A percentile compares a stretch with the other conserved stretches of the same genome.
phyloP scores from a whole-genome alignment of 805 yeast genomes.

The Sugiyamaella chiloensis region DNA sequence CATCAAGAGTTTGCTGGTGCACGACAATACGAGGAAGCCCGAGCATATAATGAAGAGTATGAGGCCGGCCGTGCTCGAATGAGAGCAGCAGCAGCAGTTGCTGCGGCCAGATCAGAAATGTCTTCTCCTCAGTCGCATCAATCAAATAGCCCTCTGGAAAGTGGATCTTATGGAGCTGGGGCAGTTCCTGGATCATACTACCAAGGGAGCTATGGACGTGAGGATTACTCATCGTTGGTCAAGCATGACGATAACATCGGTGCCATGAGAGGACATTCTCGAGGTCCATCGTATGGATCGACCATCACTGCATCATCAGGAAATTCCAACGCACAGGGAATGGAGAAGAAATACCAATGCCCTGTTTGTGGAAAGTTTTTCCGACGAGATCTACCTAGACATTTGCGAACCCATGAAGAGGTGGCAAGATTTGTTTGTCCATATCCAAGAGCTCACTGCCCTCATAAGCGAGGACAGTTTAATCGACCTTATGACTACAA shows the following conservation, averaged over 20 bases:
- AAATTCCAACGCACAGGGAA: background rate
- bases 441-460: slow-evolving; percentile 53
- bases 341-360: slow-evolving; percentile 36
- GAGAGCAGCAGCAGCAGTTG: background rate
- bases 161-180: too few relatives aligned
- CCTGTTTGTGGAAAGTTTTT: slow-evolving; percentile 52
- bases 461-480: slow-evolving; percentile 59
- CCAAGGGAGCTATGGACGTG: background rate
- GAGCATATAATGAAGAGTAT: background rate
- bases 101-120: background rate
- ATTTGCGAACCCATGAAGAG: slow-evolving; percentile 57
- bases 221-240: background rate
- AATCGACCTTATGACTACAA: slow-evolving; percentile 68
- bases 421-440: slow-evolving; percentile 56
- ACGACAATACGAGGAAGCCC: background rate
- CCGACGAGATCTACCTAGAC: slow-evolving; percentile 60
- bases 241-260: background rate
- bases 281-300: background rate
- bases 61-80: background rate
- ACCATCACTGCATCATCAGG: background rate
- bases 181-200: background rate
- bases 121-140: background rate
- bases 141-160: slow-evolving; percentile 2
- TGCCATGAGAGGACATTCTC: background rate
- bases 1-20: slow-evolving; percentile 1